Evolutionary conservation across 352 stramenopile genomes (phyloP).

Genomic region (Thraustochytrium sp.): DNA sequence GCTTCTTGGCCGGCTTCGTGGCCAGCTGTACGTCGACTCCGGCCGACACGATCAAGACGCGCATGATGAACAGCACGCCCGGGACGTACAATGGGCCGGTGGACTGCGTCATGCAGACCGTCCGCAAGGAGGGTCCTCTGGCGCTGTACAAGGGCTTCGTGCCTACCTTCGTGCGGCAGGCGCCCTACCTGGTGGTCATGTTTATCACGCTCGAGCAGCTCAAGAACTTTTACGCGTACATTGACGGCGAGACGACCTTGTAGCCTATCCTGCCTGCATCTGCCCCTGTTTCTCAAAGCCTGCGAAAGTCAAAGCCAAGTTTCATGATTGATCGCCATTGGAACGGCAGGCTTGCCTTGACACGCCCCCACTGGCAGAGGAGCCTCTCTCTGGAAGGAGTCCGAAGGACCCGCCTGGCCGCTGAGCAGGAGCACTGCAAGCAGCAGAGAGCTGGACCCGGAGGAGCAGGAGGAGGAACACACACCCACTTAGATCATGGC

Average conservation of each 20-base stretch:
- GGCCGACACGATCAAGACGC: conserved; percentile 72
- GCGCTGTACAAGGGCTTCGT: conserved; percentile 48
- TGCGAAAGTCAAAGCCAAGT: too few relatives aligned
- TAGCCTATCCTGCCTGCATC: too few relatives aligned
- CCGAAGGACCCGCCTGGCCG: too few relatives aligned
- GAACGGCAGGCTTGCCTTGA: too few relatives aligned
- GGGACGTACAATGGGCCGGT: conserved; percentile 87
- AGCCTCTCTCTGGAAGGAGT: too few relatives aligned
- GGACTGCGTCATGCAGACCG: conserved; percentile 75
- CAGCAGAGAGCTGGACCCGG: neutral
- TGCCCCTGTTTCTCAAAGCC: too few relatives aligned
- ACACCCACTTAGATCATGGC: too few relatives aligned
- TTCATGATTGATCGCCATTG: too few relatives aligned
- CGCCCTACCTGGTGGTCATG: conserved; percentile 48
- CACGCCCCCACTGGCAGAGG: too few relatives aligned
- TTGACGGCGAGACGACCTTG: neutral
- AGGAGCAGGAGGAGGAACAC: neutral
- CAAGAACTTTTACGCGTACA: conserved; percentile 26
- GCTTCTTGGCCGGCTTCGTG: conserved; percentile 66
- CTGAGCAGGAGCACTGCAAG: neutral
- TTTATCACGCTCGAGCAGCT: conserved; percentile 47
- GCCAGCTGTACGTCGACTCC: conserved; percentile 64
- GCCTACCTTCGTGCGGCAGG: conserved; percentile 43
- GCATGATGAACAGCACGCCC: conserved; percentile 63
- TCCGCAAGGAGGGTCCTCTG: conserved; percentile 45